Percentiles rank a stretch among this genome's conserved stretches.
Conservation (phyloP, 495 filamentous ascomycete species). For the Penicillium crystallinum region DNA sequence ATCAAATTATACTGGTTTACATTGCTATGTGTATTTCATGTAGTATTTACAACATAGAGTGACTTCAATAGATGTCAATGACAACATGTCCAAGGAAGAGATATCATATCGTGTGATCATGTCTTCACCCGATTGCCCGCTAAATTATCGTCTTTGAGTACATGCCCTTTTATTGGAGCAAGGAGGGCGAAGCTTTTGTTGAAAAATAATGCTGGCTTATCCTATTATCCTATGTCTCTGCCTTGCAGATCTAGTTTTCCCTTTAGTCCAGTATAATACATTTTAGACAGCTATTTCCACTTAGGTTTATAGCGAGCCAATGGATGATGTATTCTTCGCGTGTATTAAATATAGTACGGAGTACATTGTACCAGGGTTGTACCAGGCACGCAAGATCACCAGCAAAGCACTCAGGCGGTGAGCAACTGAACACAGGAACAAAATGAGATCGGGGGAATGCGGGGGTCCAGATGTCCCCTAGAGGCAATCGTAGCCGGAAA, state of each 20-base stretch:
- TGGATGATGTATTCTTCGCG: too few species aligned
- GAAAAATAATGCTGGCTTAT: neutral
- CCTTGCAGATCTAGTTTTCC: neutral
- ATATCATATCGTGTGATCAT: too few species aligned
- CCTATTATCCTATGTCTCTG: neutral
- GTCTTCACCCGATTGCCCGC: neutral
- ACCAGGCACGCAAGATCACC: too few species aligned
- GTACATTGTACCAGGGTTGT: too few species aligned
- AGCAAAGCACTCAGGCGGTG: slow-evolving; percentile 5
- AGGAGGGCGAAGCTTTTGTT: neutral
- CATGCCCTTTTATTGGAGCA: neutral
- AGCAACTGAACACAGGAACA: neutral
- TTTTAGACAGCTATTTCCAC: too few species aligned
- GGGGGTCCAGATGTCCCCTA: slow-evolving; percentile 17
- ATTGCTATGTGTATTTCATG: too few species aligned
- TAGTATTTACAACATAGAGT: too few species aligned
- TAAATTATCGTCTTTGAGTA: neutral
- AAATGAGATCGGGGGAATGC: slow-evolving; percentile 14
- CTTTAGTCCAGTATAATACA: neutral
- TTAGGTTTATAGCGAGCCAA: too few species aligned
- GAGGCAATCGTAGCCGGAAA: slow-evolving; percentile 24
- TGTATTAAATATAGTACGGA: too few species aligned
- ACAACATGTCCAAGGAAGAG: neutral
- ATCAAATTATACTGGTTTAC: too few species aligned
- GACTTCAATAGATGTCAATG: neutral